Conservation (phyloP, 306 rosid species). For the Arachis hypogaea region DNA sequence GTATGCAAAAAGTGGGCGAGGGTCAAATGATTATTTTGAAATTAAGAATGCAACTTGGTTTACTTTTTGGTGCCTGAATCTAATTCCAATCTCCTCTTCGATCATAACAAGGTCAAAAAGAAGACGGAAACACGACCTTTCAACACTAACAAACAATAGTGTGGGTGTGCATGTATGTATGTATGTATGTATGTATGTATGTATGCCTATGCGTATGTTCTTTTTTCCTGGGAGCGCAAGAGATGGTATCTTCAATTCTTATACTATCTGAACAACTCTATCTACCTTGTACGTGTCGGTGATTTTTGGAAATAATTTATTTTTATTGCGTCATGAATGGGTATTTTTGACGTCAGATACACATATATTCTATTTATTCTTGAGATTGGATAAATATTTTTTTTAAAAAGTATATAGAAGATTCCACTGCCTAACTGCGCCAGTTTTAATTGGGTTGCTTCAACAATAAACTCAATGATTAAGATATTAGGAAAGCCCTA, state of each 20-base stretch:
- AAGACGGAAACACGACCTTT: constrained; percentile 22
- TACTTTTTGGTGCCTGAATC: constrained; percentile 48
- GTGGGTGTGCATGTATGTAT: neutral
- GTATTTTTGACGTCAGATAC: constrained; percentile 32
- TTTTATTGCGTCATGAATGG: constrained; percentile 30
- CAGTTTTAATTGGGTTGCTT: constrained; percentile 21
- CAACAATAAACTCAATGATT: constrained; percentile 23
- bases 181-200: too few species aligned
- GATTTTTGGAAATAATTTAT: neutral
- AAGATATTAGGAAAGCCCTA: neutral
- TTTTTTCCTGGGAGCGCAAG: neutral
- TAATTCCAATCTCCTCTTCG: constrained; percentile 46
- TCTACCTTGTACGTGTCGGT: neutral
- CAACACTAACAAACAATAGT: neutral
- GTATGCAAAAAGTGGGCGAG: constrained; percentile 36
- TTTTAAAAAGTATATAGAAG: neutral
- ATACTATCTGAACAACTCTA: neutral
- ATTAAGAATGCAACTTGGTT: constrained; percentile 48
- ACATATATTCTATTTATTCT: neutral
- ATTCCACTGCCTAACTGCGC: neutral
- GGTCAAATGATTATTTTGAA: constrained; percentile 46
- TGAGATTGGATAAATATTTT: neutral
- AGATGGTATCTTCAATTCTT: neutral
- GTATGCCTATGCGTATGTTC: too few species aligned
- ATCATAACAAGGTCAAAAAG: constrained; percentile 46